Base-by-base conservation (phyloP, 2,329 filamentous ascomycete species). In the Pyricularia sp. region DNA sequence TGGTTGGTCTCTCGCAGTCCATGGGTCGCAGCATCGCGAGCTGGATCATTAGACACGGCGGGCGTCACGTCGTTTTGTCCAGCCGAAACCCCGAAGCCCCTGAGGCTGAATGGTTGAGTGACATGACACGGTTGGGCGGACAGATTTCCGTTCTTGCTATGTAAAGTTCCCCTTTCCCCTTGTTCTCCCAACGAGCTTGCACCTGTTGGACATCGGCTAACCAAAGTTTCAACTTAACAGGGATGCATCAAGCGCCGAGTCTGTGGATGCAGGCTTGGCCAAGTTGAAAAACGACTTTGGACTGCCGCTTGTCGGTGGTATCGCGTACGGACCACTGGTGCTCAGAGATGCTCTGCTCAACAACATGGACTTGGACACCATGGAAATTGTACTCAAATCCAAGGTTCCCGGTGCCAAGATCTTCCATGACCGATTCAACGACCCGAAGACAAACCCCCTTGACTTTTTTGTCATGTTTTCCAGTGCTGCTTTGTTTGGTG, bases 401-500 rank as follows among this genome's bases (percentile, higher is more conserved):
- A 78, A 77, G 66, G 70, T 78, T 5, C 67, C 71, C n/a, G 75
- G 75, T 2, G 71, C 70, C 4, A 69, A 59, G 2, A 68, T 72
- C 33, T 68, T 78, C 14, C 70, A 77, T 55, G 71, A 75, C 12
- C 17, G 73, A 1, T 75, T 78, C 61, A 26, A 65, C 17, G 55
- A 72, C 11, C 30, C 70, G 0, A n/a, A 20, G 6, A 25, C 20
- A 11, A 55, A 36, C 9, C 64, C 64, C 0, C 70, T 78, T 6
- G 76, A 77, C 66, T 77, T 75, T 70, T 75, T 78, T 68, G 70
- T 79, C 66, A 50, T 74, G 12, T 73, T 79, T 36, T 77, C 76
- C 0, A 79, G 77, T 1, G n/a, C 73, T 1, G 69, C 72, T 3
- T 65, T 59, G 31, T 69, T 77, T 6, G 65, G 69, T 1, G 77